A percentile compares a stretch with the other conserved stretches of the same genome.
phyloP scores from a whole-genome alignment of 345 rosid genomes.

The Populus deltoides region DNA sequence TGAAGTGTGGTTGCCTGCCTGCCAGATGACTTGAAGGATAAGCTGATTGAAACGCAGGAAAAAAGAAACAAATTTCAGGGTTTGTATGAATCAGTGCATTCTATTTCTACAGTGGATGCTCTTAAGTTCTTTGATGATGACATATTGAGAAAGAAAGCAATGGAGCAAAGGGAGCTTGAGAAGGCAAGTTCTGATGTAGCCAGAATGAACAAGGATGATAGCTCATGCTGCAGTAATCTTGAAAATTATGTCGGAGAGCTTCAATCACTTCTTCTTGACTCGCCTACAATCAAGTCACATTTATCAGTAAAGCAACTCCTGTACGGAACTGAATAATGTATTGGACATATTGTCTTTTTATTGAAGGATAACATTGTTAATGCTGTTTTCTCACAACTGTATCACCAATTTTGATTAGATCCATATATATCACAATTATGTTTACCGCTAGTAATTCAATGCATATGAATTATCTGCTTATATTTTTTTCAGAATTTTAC shows the following conservation, averaged over 20 bases:
- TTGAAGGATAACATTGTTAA: not conserved
- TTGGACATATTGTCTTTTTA: not conserved
- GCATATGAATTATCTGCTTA: not conserved
- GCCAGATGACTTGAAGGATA: constrained; percentile 52
- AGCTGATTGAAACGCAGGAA: constrained; percentile 46
- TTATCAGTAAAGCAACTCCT: constrained; percentile 12
- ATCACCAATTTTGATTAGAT: not conserved
- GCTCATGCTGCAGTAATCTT: constrained; percentile 24
- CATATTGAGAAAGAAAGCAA: constrained; percentile 30
- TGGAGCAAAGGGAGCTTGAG: constrained; percentile 22
- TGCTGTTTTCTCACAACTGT: not conserved
- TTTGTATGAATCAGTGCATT: constrained; percentile 43
- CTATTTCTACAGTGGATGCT: constrained; percentile 52
- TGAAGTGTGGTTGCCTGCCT: constrained; percentile 62
- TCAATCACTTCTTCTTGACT: constrained; percentile 46
- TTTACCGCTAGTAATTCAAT: not conserved
- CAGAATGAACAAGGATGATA: constrained; percentile 21
- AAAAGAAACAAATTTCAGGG: constrained; percentile 35
- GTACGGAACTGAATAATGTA: not conserved
- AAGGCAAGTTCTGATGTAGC: constrained; percentile 18
- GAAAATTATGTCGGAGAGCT: constrained; percentile 45
- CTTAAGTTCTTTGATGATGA: constrained; percentile 45
- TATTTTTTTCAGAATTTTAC: not conserved
- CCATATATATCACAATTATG: not conserved
- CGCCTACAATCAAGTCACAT: constrained; percentile 42